Conservation (phyloP, 495 filamentous ascomycete genomes). For the Margaritispora aquatica region DNA sequence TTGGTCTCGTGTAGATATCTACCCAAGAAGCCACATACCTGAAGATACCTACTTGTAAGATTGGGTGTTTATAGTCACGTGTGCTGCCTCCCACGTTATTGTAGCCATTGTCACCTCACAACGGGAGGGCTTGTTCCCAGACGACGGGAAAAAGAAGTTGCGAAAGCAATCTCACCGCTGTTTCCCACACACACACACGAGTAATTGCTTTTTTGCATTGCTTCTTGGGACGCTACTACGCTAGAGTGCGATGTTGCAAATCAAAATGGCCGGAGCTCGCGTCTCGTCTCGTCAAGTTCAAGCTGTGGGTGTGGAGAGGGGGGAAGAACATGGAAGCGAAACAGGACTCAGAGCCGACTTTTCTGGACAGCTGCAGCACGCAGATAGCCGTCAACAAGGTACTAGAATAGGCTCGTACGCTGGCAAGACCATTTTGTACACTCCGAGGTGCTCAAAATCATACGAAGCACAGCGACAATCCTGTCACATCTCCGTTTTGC, state of each 20-base stretch:
- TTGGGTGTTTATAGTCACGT: too few relatives aligned
- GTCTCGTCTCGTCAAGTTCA: not conserved
- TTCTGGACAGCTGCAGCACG: conserved; percentile 19
- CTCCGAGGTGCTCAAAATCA: conserved; percentile 2
- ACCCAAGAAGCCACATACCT: too few relatives aligned
- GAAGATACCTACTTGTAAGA: too few relatives aligned
- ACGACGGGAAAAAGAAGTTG: not conserved
- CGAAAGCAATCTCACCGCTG: conserved; percentile 14
- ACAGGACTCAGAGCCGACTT: not conserved
- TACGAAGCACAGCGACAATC: not conserved
- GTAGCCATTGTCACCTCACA: not conserved
- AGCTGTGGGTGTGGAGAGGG: conserved; percentile 2
- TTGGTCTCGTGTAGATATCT: too few relatives aligned
- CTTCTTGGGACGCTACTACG: conserved; percentile 15
- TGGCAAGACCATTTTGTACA: not conserved
- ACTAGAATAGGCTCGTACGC: not conserved
- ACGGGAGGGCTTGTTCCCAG: not conserved
- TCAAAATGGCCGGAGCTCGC: not conserved
- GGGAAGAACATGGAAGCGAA: too few relatives aligned
- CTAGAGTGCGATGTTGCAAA: conserved; percentile 9
- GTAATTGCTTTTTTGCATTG: conserved; percentile 17
- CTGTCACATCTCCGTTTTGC: not conserved
- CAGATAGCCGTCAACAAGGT: conserved; percentile 12
- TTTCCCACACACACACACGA: conserved; percentile 20
- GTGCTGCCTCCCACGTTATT: too few relatives aligned